A percentile compares a stretch with the other conserved stretches of the same genome.
These are phyloP conservation scores for Fusarium sp. DNA, from an alignment of 2,329 filamentous ascomycete genomes.

Conservation along the genomic window DNA sequence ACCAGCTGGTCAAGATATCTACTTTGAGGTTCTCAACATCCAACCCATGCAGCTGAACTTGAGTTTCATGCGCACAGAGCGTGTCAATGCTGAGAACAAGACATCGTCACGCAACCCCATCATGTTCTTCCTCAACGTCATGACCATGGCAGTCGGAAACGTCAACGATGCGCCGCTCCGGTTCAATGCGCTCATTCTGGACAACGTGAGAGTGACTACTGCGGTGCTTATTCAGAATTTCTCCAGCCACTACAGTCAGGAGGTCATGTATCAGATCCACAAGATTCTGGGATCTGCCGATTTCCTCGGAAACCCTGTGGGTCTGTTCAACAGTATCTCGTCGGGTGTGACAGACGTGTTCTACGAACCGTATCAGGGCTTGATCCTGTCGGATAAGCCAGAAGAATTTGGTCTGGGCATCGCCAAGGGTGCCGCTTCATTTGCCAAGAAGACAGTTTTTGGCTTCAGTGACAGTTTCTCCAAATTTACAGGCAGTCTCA, in stretches of 20 bases:
- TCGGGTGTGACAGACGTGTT: constrained; percentile 98
- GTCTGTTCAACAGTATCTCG: constrained; percentile 97
- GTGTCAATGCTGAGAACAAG: constrained; percentile 95
- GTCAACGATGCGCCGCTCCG: constrained; percentile 97
- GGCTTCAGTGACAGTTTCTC: constrained; percentile 97
- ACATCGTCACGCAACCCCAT: constrained; percentile 89
- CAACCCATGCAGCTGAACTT: constrained; percentile 98
- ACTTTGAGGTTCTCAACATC: constrained; percentile 96
- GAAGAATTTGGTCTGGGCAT: constrained; percentile 96
- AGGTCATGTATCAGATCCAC: constrained; percentile 94
- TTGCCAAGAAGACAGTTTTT: constrained; percentile 98
- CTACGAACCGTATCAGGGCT: constrained; percentile 97
- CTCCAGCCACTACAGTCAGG: constrained; percentile 94
- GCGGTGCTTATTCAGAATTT: constrained; percentile 86
- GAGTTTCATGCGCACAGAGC: constrained; percentile 95
- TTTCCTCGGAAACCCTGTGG: constrained; percentile 96
- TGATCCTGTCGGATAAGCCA: constrained; percentile 94
- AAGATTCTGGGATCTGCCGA: constrained; percentile 97
- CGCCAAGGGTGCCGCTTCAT: constrained; percentile 94
- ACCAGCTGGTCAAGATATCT: constrained; percentile 90
- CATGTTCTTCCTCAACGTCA: constrained; percentile 98
- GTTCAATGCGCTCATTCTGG: constrained; percentile 91
- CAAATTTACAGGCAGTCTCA: constrained; percentile 96
- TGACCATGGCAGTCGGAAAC: constrained; percentile 99
- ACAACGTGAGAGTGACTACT: constrained; percentile 92